A percentile compares a stretch with the other conserved stretches of the same genome.
phyloP scores from a whole-genome alignment of 148 eudicot species.

The Amaranthus hypochondriacus region DNA sequence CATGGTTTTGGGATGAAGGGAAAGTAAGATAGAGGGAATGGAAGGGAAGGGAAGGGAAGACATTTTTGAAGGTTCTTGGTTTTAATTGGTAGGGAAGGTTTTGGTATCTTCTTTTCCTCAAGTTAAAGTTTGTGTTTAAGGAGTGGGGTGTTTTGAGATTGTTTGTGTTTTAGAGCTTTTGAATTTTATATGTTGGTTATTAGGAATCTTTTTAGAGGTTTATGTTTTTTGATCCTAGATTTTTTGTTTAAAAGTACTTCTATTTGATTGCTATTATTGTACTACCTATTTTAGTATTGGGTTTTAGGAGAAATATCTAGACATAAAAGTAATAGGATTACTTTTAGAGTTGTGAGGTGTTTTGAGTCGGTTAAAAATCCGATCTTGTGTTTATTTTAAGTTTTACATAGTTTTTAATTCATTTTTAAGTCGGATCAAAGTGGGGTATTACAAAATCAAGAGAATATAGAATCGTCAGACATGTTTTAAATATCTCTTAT shows the following conservation, averaged over 20 bases:
- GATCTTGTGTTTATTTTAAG: too few species aligned
- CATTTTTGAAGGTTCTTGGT: constrained; percentile 34
- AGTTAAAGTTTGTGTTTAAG: constrained; percentile 33
- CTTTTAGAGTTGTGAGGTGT: too few species aligned
- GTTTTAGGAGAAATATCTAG: too few species aligned
- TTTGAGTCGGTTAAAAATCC: too few species aligned
- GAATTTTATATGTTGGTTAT: constrained; percentile 9
- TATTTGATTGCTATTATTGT: too few species aligned
- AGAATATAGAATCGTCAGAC: too few species aligned
- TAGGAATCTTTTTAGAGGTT: constrained; percentile 12
- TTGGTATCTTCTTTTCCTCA: constrained; percentile 78
- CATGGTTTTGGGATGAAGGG: constrained; percentile 10
- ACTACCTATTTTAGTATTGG: too few species aligned
- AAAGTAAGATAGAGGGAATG: background rate
- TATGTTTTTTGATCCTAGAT: background rate
- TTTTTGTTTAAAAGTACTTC: background rate
- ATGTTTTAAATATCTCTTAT: too few species aligned
- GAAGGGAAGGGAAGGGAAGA: background rate
- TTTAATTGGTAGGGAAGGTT: constrained; percentile 52
- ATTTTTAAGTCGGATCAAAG: too few species aligned
- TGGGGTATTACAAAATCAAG: too few species aligned
- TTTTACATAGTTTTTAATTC: too few species aligned
- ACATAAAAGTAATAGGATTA: too few species aligned
- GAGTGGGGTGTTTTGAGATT: background rate
- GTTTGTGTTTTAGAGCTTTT: constrained; percentile 4